Base-by-base conservation (phyloP, 305 asterid species). In the Plantago coronopus region DNA sequence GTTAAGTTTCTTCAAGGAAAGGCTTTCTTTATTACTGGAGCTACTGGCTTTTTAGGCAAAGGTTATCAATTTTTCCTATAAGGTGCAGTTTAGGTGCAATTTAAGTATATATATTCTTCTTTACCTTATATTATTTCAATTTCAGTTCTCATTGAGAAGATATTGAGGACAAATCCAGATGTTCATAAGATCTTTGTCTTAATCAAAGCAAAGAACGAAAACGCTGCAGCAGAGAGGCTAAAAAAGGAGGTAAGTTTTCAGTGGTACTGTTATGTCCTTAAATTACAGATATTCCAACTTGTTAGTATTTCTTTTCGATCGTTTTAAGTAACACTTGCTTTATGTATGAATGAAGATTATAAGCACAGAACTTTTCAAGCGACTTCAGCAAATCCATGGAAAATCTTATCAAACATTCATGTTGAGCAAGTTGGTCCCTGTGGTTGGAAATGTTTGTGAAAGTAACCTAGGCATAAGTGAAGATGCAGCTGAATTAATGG, bases 101-200 rank as follows among this genome's bases (percentile, higher is more conserved):
- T 38, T 38, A 38, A 10, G 7, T 31, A 29, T 51, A 38, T 38
- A n/a, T n/a, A n/a, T 48, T 66, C 48, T 21, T 45, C 9, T 44
- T n/a, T 19, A 14, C 48, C 16, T 60, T 25, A 29, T 31, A 57
- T 21, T 14, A 14, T 15, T 25, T 50, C 68, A 66, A 62, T 54
- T 59, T 57, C 87, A 93, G 99, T 93, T 71, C 90, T 93, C 53
- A 74, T 93, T 13, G 99, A 93, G 81, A 93, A 93, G 76, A 85
- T 89, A 70, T 75, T 93, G 49, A 53, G 99, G 74, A 83, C 95
- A 54, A 77, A 84, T 51, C 99, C 99, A 48, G 97, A 91, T 78
- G 89, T 88, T 62, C 69, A 69, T 45, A 91, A 76, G 77, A 85
- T 91, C 63, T 91, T 65, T 68, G 80, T 91, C 64, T 47, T 91